These are phyloP conservation scores for Gnetum montanum DNA, from an alignment of 75 land plant genomes.

Conservation along the genomic window DNA sequence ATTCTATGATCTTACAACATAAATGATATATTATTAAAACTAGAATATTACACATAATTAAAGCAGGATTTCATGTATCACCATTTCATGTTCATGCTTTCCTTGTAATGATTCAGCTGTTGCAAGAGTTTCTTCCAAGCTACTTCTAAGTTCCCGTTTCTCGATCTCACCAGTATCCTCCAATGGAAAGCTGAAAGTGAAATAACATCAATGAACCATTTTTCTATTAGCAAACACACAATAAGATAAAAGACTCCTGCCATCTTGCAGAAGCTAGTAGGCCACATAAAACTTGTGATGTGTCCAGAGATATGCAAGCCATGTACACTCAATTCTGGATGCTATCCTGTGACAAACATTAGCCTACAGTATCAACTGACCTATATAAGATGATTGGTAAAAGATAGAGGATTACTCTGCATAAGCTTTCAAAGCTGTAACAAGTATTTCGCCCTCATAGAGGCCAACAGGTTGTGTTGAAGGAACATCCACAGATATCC, in stretches of 20 bases:
- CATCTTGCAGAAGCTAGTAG: no score
- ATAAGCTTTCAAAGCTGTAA: conserved; percentile 60
- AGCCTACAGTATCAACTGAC: conserved; percentile 13
- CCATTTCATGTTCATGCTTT: conserved; percentile 45
- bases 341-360: conserved; percentile 3
- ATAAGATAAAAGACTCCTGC: no score
- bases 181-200: conserved; percentile 1
- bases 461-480: conserved; percentile 71
- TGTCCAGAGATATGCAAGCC: conserved; percentile 8
- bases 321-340: conserved; percentile 3
- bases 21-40: no score
- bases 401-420: conserved; percentile 56
- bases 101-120: conserved; percentile 36
- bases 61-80: conserved; percentile 4
- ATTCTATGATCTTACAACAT: no score
- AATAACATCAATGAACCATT: no score
- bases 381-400: conserved; percentile 16
- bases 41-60: background rate
- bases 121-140: conserved; percentile 4
- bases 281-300: no score
- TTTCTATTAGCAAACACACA: no score
- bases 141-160: conserved; percentile 6
- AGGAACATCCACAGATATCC: conserved; percentile 94
- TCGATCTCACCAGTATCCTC: conserved; percentile 1
- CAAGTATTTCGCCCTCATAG: conserved; percentile 75